Conservation (phyloP, 306 rosid genomes). For the Acacia acuminata region DNA sequence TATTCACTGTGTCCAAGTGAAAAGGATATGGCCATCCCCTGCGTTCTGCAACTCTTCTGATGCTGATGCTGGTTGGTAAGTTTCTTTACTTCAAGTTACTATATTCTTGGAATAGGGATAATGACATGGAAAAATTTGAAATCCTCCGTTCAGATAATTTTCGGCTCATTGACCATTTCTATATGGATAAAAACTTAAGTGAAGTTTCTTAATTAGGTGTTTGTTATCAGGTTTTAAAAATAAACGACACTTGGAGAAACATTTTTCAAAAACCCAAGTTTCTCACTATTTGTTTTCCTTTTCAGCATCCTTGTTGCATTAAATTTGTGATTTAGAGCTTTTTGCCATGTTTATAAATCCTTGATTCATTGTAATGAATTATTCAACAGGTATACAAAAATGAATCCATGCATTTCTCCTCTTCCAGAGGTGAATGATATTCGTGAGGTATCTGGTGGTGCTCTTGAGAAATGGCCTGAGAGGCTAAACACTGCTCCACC, state of each 20-base stretch:
- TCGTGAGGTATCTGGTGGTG: conserved; percentile 43
- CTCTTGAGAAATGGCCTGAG: conserved; percentile 51
- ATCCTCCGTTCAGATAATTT: background rate
- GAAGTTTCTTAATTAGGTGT: background rate
- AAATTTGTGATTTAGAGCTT: background rate
- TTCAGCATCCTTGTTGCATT: background rate
- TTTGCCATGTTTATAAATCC: conserved; percentile 9
- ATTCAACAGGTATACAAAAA: conserved; percentile 59
- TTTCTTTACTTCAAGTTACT: conserved; percentile 20
- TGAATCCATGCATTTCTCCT: conserved; percentile 57
- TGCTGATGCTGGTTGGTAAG: conserved; percentile 56
- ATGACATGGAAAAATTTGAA: conserved; percentile 4
- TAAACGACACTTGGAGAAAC: background rate
- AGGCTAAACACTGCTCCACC: conserved; percentile 44
- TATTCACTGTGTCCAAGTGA: conserved; percentile 38
- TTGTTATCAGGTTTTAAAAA: background rate
- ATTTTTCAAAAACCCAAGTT: background rate
- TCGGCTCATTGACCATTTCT: background rate
- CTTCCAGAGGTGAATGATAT: conserved; percentile 47
- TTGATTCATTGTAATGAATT: conserved; percentile 9
- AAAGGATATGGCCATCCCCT: conserved; percentile 37
- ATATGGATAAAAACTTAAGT: background rate
- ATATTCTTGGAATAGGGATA: background rate
- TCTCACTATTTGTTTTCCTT: background rate
- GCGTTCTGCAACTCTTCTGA: conserved; percentile 46